Evolutionary conservation across 768 basidiomycete species (phyloP), one percentile per base, ranked within the genome.

Genomic region (Collybia sp.): DNA sequence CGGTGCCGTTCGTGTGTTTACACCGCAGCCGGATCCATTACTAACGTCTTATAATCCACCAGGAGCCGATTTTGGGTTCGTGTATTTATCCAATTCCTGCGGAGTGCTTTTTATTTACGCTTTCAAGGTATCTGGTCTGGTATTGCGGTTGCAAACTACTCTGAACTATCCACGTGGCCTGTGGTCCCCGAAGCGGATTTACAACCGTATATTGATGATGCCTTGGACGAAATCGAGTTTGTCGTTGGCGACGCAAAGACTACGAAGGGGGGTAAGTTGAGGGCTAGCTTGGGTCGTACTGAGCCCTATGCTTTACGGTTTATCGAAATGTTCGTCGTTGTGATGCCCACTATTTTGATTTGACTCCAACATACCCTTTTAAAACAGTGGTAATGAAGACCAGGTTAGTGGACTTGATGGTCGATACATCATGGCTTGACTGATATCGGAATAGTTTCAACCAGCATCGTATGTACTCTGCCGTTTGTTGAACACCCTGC

Each of bases 231-330:
- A 63, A 73, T 80, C 36, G 75, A 80, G 56, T 82, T 80, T 52
- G 73, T 75, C 18, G 65, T 76, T 3, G 80, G 79, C 9, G 70
- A 79, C 46, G 54, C 72, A 4, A 53, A 65, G 19, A 71, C 65
- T 15, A 76, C 71, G 12, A 56, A 67, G 45, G 60, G 61, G 9
- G 67, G 65, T 49, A 53, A 62, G 35, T 48, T 75, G 30, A 70
- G 80, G 3, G 75, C 79, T 12, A 76, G 74, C 15, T 58, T 77
- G 4, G 80, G 80, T n/a, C 72, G 74, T 39, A 68, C 69, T 3
- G 69, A 74, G 34, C 78, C 80, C 0, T 82, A 78, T 57, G 51
- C 54, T 0, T 66, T 81, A 39, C 65, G 56, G 12, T 74, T 63
- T 47, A 67, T 79, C 5, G 74, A 78, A 57, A 62, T 79, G 80